Conservation (phyloP, 1,284 basidiomycete species). For the Flammula alnicola region DNA sequence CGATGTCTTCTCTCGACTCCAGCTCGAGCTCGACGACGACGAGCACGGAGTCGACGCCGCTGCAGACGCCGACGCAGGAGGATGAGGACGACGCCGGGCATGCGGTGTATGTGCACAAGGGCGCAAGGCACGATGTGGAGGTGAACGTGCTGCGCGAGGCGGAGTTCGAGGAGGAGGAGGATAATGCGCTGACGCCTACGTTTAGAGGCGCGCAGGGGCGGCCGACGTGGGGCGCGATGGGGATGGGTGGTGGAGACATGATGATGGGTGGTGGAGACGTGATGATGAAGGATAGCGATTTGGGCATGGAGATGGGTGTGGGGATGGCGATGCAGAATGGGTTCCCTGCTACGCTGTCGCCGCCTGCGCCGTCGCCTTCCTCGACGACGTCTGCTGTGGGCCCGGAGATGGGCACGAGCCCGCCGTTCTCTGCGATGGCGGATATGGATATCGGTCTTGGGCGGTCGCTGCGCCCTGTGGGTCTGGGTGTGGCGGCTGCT, state of each 20-base stretch:
- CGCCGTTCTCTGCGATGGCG: conserved; percentile 29
- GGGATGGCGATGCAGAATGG: conserved; percentile 20
- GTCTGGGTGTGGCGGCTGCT: conserved; percentile 15
- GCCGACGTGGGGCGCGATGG: not conserved
- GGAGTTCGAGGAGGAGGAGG: not conserved
- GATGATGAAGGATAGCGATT: no score
- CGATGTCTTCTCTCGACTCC: not conserved
- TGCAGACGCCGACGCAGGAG: conserved; percentile 24
- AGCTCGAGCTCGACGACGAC: conserved; percentile 19
- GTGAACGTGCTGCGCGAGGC: not conserved
- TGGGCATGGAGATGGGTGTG: conserved; percentile 21
- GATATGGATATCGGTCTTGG: conserved; percentile 14
- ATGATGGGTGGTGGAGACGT: no score
- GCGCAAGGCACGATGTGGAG: conserved; percentile 2
- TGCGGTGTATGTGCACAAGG: not conserved
- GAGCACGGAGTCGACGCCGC: conserved; percentile 32
- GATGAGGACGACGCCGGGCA: conserved; percentile 5
- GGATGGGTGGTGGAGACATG: no score
- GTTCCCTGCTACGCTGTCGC: conserved; percentile 12
- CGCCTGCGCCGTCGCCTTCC: not conserved
- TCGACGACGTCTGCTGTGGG: not conserved
- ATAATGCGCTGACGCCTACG: not conserved
- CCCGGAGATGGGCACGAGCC: conserved; percentile 28
- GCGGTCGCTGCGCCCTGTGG: not conserved
- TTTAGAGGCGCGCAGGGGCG: not conserved